These are phyloP conservation scores for Gymnopilus dilepis DNA, from an alignment of 768 basidiomycete species.

Conservation along the genomic window DNA sequence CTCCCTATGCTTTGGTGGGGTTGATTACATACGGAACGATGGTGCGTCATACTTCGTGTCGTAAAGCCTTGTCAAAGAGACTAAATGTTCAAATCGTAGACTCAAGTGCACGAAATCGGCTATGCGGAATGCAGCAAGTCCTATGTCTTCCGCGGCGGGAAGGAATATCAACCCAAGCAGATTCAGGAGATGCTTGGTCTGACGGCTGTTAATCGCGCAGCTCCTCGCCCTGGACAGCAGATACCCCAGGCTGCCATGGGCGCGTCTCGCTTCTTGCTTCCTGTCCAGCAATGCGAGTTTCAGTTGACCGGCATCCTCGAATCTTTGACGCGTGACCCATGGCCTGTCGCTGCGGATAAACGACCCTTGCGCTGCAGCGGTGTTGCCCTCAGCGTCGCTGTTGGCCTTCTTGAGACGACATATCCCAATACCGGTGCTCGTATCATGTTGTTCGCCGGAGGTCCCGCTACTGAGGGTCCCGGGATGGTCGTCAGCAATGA, in stretches of 20 bases:
- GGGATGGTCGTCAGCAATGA: constrained; percentile 97
- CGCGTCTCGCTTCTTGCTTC: constrained; percentile 90
- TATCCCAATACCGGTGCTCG: constrained; percentile 96
- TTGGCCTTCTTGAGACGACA: constrained; percentile 90
- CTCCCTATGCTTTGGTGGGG: constrained; percentile 93
- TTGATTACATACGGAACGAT: constrained; percentile 97
- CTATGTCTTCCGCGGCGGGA: constrained; percentile 97
- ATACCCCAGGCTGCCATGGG: constrained; percentile 82
- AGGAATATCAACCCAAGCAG: constrained; percentile 95
- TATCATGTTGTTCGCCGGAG: constrained; percentile 96
- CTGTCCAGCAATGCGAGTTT: constrained; percentile 92
- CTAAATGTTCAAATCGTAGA: constrained; percentile 46
- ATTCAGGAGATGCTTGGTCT: constrained; percentile 98
- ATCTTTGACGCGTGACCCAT: constrained; percentile 86
- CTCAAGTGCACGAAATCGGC: constrained; percentile 98
- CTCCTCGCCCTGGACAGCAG: constrained; percentile 86
- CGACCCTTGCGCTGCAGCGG: constrained; percentile 94
- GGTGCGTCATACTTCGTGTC: constrained; percentile 52
- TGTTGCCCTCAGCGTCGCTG: constrained; percentile 91
- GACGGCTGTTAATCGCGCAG: constrained; percentile 76
- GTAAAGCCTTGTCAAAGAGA: neutral
- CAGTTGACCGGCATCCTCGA: constrained; percentile 95
- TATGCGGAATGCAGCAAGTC: constrained; percentile 97
- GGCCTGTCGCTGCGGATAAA: constrained; percentile 97
- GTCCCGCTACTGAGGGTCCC: constrained; percentile 95